These are phyloP conservation scores for Lactifluus hygrophoroides DNA, from an alignment of 768 basidiomycete species.

Conservation along the genomic window DNA sequence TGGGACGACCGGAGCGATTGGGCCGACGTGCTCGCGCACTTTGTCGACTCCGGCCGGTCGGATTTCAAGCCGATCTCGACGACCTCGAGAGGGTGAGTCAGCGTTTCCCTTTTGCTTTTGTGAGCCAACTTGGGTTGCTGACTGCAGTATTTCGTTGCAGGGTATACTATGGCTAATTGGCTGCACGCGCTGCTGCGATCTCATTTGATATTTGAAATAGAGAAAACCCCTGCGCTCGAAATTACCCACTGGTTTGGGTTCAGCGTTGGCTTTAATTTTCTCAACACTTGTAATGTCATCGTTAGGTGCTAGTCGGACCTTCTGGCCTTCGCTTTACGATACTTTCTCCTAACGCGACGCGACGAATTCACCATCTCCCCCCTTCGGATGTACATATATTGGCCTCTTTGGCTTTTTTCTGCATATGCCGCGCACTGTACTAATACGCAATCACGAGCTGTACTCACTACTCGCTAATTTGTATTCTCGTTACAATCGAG, in stretches of 20 bases:
- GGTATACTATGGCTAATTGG: slow-evolving; percentile 18
- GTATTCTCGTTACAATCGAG: slow-evolving; percentile 7
- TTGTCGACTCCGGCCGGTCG: slow-evolving; percentile 60
- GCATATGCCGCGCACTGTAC: slow-evolving; percentile 16
- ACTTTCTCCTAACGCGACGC: neutral
- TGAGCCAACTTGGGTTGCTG: neutral
- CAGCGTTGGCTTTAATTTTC: slow-evolving; percentile 2
- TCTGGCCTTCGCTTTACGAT: neutral
- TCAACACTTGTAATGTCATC: neutral
- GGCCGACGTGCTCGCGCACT: slow-evolving; percentile 58
- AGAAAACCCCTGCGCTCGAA: neutral
- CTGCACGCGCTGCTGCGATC: slow-evolving; percentile 7
- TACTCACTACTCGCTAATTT: slow-evolving; percentile 16
- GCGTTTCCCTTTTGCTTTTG: neutral
- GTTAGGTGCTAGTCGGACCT: slow-evolving; percentile 3
- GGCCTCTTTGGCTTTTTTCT: neutral
- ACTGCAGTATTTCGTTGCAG: neutral
- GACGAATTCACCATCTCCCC: neutral
- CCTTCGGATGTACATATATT: neutral
- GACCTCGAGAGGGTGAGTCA: slow-evolving; percentile 59
- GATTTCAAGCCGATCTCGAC: slow-evolving; percentile 83
- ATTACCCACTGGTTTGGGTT: slow-evolving; percentile 7
- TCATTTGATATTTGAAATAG: slow-evolving; percentile 11
- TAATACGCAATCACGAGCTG: slow-evolving; percentile 16
- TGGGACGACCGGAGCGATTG: slow-evolving; percentile 76